Percentiles rank a stretch among this genome's conserved stretches.
Conservation (phyloP, 306 rosid species). For the Pyrus pyrifolia region DNA sequence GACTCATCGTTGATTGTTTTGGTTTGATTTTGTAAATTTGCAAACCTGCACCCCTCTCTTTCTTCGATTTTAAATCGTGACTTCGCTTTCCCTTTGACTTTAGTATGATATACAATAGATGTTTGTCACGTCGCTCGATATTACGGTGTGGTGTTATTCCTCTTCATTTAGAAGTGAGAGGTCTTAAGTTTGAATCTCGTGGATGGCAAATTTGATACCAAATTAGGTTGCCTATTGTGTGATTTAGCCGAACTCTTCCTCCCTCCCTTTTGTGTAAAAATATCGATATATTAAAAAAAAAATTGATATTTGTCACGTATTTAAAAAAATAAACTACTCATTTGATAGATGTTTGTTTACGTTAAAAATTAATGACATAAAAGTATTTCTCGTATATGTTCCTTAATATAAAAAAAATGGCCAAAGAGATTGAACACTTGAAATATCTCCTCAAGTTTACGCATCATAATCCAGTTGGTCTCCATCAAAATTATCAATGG, state of each 20-base stretch:
- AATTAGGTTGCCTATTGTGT: no score
- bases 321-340: no score
- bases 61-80: neutral
- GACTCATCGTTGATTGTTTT: neutral
- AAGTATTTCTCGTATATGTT: no score
- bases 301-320: no score
- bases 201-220: no score
- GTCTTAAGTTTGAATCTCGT: no score
- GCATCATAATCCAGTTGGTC: conserved; percentile 37
- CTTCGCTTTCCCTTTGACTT: neutral
- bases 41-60: neutral
- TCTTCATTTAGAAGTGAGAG: no score
- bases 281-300: no score
- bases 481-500: conserved; percentile 33
- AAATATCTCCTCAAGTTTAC: conserved; percentile 7
- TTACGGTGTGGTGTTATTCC: rapidly evolving
- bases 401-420: neutral
- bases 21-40: neutral
- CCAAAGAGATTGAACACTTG: neutral
- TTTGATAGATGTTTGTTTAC: neutral
- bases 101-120: neutral
- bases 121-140: no score
- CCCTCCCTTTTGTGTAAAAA: no score
- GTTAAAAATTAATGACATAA: no score
- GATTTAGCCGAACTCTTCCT: no score